Evolutionary conservation across 306 rosid genomes (phyloP).

Genomic region (Castanea sativa): DNA sequence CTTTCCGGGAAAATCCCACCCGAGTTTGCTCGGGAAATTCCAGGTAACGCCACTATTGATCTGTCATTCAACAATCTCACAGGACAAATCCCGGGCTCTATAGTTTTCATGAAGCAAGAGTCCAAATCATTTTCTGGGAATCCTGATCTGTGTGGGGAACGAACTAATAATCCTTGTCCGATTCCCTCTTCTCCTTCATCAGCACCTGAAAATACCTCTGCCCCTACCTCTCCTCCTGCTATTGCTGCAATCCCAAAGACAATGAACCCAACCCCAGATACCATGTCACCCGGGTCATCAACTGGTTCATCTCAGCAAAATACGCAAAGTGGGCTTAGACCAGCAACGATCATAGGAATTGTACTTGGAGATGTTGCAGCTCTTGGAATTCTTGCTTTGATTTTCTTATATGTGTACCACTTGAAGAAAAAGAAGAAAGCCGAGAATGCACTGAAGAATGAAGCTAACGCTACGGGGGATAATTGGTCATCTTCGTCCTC

Average conservation of each 20-base stretch:
- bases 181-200: slow-evolving; percentile 60
- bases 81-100: slow-evolving; percentile 56
- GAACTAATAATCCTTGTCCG: slow-evolving; percentile 46
- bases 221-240: slow-evolving; percentile 76
- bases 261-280: slow-evolving; percentile 28
- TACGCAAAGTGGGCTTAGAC: slow-evolving; percentile 36
- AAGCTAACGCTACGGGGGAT: slow-evolving; percentile 27
- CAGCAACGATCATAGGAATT: slow-evolving; percentile 60
- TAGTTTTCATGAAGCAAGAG: slow-evolving; percentile 42
- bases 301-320: not conserved
- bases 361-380: slow-evolving; percentile 66
- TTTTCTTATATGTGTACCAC: slow-evolving; percentile 50
- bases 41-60: slow-evolving; percentile 58
- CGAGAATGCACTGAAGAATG: slow-evolving; percentile 34
- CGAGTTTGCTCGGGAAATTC: slow-evolving; percentile 45
- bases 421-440: slow-evolving; percentile 45
- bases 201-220: slow-evolving; percentile 27
- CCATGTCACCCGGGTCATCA: slow-evolving; percentile 23
- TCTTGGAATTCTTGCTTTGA: slow-evolving; percentile 41
- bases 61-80: slow-evolving; percentile 70
- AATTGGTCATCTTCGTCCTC: slow-evolving; percentile 51
- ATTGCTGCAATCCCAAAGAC: slow-evolving; percentile 77
- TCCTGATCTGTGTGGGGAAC: slow-evolving; percentile 57
- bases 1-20: slow-evolving; percentile 62
- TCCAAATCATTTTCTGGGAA: slow-evolving; percentile 50